phyloP scores from a whole-genome alignment of 2,329 filamentous ascomycete genomes.

The Fusarium goolgardi region DNA sequence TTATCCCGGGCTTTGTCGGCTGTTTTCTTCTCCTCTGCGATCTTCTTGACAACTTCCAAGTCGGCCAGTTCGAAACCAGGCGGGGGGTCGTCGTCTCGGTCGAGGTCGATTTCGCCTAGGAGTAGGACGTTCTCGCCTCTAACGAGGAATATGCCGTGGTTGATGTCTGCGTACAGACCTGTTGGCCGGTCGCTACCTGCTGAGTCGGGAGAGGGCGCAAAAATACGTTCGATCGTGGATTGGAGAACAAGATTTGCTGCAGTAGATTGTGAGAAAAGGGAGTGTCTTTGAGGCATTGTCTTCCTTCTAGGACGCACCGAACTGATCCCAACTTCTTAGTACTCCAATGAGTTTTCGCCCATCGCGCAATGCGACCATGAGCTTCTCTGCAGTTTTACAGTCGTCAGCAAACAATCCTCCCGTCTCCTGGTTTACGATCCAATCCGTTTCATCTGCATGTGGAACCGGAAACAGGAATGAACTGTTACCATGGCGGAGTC shows the following conservation, averaged over 20 bases:
- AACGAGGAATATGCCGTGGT: conserved; percentile 89
- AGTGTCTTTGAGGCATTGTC: neutral
- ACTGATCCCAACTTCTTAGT: conserved; percentile 96
- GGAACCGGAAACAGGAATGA: conserved; percentile 15
- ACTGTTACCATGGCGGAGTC: conserved; percentile 50
- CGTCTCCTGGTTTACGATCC: conserved; percentile 10
- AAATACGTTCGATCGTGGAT: conserved; percentile 90
- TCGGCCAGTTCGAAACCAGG: conserved; percentile 77
- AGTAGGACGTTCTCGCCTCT: conserved; percentile 97
- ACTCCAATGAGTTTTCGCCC: conserved; percentile 95
- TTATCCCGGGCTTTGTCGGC: conserved; percentile 80
- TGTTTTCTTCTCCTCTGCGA: conserved; percentile 78
- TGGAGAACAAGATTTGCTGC: conserved; percentile 94
- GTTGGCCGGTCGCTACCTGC: conserved; percentile 52
- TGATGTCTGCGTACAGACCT: conserved; percentile 82
- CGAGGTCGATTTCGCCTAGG: conserved; percentile 94
- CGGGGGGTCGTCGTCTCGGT: conserved; percentile 89
- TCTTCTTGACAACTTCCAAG: conserved; percentile 74
- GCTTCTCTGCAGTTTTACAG: conserved; percentile 76
- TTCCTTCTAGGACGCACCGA: conserved; percentile 71
- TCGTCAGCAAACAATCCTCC: conserved; percentile 46
- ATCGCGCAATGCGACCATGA: conserved; percentile 90
- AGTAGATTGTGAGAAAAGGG: conserved; percentile 31
- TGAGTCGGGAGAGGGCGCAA: conserved; percentile 65
- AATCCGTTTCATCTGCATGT: conserved; percentile 9